Conservation (phyloP, 2,329 filamentous ascomycete species). For the Pseudopithomyces maydicus region DNA sequence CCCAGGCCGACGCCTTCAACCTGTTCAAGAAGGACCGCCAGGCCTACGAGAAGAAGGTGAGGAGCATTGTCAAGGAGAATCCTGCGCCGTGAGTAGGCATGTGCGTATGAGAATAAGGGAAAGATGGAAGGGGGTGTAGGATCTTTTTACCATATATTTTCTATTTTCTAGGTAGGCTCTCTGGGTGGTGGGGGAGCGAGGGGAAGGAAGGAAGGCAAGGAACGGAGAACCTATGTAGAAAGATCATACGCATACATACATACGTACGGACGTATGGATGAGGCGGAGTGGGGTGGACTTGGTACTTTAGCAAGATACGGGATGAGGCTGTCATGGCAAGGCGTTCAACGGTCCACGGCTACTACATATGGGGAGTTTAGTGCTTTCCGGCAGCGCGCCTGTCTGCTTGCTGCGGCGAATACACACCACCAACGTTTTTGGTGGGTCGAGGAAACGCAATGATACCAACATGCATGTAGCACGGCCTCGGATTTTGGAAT, state of each 20-base stretch:
- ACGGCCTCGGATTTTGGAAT: neutral
- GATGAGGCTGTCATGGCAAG: neutral
- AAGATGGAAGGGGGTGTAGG: neutral
- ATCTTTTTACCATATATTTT: no score
- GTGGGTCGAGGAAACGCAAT: neutral
- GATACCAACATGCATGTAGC: neutral
- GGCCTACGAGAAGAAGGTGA: conserved; percentile 89
- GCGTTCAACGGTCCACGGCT: conserved; percentile 1
- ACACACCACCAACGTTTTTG: neutral
- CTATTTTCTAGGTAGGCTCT: no score
- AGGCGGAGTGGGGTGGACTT: no score
- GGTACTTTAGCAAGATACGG: neutral
- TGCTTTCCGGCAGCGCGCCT: no score
- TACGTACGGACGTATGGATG: no score
- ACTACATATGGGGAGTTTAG: neutral
- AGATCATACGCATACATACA: no score
- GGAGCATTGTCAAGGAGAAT: conserved; percentile 86
- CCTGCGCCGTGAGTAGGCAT: conserved; percentile 64
- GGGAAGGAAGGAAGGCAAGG: no score
- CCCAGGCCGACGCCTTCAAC: conserved; percentile 96
- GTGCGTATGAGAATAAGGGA: neutral
- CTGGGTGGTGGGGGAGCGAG: no score
- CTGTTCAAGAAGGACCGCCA: conserved; percentile 87
- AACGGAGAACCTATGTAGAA: no score
- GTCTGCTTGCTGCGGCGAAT: neutral